Evolutionary conservation across 2,329 filamentous ascomycete genomes (phyloP), one percentile per base, ranked within the genome.

Genomic region (Bretziella fagacearum): DNA sequence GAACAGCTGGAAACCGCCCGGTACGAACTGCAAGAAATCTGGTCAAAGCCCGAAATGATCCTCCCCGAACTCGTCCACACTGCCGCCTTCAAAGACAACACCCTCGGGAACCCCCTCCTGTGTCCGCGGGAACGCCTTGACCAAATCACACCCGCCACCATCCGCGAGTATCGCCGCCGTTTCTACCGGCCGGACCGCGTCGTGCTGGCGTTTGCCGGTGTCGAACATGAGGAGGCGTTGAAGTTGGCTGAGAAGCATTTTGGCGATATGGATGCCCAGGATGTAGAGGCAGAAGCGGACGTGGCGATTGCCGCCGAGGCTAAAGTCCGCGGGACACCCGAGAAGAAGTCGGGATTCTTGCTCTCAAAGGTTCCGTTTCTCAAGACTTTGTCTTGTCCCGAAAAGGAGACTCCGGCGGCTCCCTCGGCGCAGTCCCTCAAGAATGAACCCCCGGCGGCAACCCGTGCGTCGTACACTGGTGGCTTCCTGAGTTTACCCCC

Each of bases 21-120:
- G 45, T 98, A 96, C 60, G 91, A 98, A 65, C 91, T 98, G 60
- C 77, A 78, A 20, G 91, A 96, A 67, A 96, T 98, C 48, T 98
- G 91, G 91, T 81, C 81, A 56, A 96, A 93, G 69, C 87, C 91
- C 0, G 89, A 96, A 58, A 73, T 98, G 48, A 96, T 98, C 55
- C 67, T 98, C 51, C 91, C 91, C 0, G 91, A 98, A 65, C 66
- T 98, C 55, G 81, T 96, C 30, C 91, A 98, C 62, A 91, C 87
- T 67, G 86, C 91, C 7, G 91, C 87, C 2, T 98, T 84, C 65
- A 91, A 86, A 67, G 83, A 91, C 59, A 96, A 98, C 65, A 96
- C 91, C 0, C 70, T 98, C 10, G 91, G 91, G 30, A 93, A 96
- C 62, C 91, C 91, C 3, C 63, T 98, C 54, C 65, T 98, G 44